A percentile compares a stretch with the other conserved stretches of the same genome.
Evolutionary conservation across 2,329 filamentous ascomycete species (phyloP).

Genomic region (Colletotrichum cordylinicola): DNA sequence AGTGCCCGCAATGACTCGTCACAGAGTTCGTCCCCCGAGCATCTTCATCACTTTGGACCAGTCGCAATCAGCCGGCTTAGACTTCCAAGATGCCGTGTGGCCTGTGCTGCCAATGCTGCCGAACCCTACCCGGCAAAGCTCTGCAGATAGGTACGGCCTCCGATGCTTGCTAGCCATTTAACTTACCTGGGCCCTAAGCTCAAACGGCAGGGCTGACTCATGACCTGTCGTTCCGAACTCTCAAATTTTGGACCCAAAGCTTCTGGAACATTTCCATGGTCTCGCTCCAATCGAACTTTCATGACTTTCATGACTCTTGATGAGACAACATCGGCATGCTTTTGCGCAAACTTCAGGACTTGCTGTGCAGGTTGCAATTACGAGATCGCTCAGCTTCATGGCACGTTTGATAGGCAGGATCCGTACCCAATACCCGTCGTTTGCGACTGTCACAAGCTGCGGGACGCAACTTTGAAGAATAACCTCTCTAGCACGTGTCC

Average conservation of each 20-base stretch:
- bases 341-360: background rate
- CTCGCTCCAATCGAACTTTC: background rate
- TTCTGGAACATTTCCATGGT: slow-evolving; percentile 16
- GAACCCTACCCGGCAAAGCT: background rate
- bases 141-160: background rate
- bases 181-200: background rate
- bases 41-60: slow-evolving; percentile 17
- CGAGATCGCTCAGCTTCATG: background rate
- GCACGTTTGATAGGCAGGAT: background rate
- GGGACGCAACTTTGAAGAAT: background rate
- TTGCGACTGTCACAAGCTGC: background rate
- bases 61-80: slow-evolving; percentile 19
- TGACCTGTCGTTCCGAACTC: slow-evolving; percentile 10
- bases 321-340: background rate
- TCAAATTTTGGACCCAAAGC: background rate
- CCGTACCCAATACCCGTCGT: background rate
- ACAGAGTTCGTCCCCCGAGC: slow-evolving; percentile 11
- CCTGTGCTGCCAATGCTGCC: slow-evolving; percentile 3
- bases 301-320: background rate
- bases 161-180: background rate
- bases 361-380: background rate
- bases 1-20: slow-evolving; percentile 12
- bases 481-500: background rate
- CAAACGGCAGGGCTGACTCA: slow-evolving; percentile 20
- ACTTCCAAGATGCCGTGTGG: slow-evolving; percentile 13